Evolutionary conservation across 345 rosid genomes (phyloP), one percentile per base, ranked within the genome.

Genomic region (Physaria fendleri): DNA sequence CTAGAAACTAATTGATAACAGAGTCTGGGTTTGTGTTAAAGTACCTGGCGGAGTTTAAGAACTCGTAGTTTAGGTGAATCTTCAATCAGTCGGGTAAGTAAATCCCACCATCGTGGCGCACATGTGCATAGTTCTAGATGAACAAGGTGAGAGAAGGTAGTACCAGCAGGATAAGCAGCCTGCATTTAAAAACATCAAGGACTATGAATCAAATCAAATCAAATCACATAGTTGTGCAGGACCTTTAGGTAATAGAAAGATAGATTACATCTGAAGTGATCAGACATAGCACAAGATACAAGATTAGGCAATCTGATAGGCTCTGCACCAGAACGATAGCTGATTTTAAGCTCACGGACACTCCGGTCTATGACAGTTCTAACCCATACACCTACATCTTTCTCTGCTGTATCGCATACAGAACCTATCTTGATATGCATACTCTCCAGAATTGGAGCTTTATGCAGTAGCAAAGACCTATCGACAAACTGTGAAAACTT

Each of bases 81-180:
- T 52, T 61, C 43, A 28, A 69, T 12, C 42, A 69, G 42, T 12
- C 41, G 2, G 6, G 56, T 60, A 32, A 69, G 73, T 53, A 69
- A 21, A 28, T 69, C 68, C 67, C 67, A 52, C 73, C 73, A 69
- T 13, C 32, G 67, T 15, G 68, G 65, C 4, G 56, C 67, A 61
- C 73, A 69, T 53, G 68, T 60, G 65, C 73, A 69, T 29, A 69
- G 35, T 25, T 60, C 68, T 10, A 69, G 43, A 60, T 69, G 35
- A 52, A 61, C 57, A 53, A 69, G 73, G 34, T 61, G 22, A 45
- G 67, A 53, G 73, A 69, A 69, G 35, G 61, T 2, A 3, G 56
- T 61, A 53, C 68, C 73, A 35, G 49, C 4, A 0, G 68, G 57
- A 45, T 69, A 69, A 52, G 62, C 62, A 61, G 68, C 67, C 73